Evolutionary conservation across 2,329 filamentous ascomycete species (phyloP), one percentile per base, ranked within the genome.

Genomic region (Coniochaeta ligniaria): DNA sequence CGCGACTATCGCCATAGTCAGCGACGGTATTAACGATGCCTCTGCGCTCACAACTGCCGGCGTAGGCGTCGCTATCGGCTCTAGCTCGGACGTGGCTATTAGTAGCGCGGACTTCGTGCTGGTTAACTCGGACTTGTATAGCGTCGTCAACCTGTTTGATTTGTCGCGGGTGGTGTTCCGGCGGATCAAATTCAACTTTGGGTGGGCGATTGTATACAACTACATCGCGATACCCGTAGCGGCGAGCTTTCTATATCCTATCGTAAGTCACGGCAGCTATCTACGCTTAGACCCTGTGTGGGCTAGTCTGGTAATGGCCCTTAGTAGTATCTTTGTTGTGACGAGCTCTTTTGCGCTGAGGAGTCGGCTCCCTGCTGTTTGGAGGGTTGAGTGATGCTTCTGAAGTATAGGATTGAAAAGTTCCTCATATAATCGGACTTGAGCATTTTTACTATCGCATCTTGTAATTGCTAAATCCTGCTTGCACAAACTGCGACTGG

Each of bases 261-360:
- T 87, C 55, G 70, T 67, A 59, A 71, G 67, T 59, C 79, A 78
- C 3, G 68, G 70, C 1, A 81, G 79, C 1, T 88, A 89, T 70
- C 74, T 92, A 22, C 77, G 83, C 62, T 75, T 93, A 55, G 87
- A 91, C 71, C 90, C 90, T 0, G 90, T 90, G 1, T 97, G 93
- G 93, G 94, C 93, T 6, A 89, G 87, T 65, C 74, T 96, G 71
- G 93, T 93, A 0, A 98, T 97, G 94, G 94, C 94, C 24, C 74
- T 93, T 72, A 96, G 92, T 74, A 94, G 90, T 72, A 87, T 97
- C 65, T 95, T 90, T 69, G 93, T 98, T 54, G 89, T 97, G 58
- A 76, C 85, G 69, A 96, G 92, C 72, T 94, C 90, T 76, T 74
- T 96, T 69, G 80, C 86, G 57, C 74, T 97, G 76, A 83, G 87